These are phyloP conservation scores for Fusarium tupiense DNA, from an alignment of 2,329 filamentous ascomycete genomes.

Conservation along the genomic window DNA sequence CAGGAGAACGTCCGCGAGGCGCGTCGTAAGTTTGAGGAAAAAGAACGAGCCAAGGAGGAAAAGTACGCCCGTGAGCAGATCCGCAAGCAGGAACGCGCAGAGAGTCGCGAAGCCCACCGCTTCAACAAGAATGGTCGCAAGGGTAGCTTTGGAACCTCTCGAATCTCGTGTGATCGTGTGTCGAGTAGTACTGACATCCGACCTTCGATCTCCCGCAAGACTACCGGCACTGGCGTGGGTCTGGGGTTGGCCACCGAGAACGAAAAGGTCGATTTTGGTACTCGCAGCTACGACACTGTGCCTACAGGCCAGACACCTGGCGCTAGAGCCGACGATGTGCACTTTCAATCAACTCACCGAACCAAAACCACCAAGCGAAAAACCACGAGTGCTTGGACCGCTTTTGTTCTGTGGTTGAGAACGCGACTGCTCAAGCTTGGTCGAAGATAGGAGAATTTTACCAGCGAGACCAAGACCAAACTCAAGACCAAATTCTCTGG, in stretches of 20 bases:
- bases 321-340: constrained; percentile 53
- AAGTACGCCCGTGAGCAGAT: constrained; percentile 69
- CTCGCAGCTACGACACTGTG: constrained; percentile 58
- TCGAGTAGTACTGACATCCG: constrained; percentile 46
- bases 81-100: constrained; percentile 66
- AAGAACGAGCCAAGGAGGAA: constrained; percentile 69
- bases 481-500: constrained; percentile 23
- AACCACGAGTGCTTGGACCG: constrained; percentile 70
- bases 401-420: constrained; percentile 71
- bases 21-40: constrained; percentile 70
- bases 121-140: constrained; percentile 59
- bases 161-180: constrained; percentile 47
- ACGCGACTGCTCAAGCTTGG: constrained; percentile 59
- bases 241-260: constrained; percentile 31
- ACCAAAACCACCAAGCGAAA: constrained; percentile 64
- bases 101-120: constrained; percentile 64
- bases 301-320: constrained; percentile 43
- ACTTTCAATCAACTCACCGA: constrained; percentile 55
- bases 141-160: constrained; percentile 48
- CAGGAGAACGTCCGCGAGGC: constrained; percentile 68
- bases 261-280: constrained; percentile 58
- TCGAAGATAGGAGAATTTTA: constrained; percentile 48
- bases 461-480: constrained; percentile 31
- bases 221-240: constrained; percentile 34
- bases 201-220: constrained; percentile 44